phyloP scores from a whole-genome alignment of 1,284 basidiomycete species.

The Violaceomyces palustris region DNA sequence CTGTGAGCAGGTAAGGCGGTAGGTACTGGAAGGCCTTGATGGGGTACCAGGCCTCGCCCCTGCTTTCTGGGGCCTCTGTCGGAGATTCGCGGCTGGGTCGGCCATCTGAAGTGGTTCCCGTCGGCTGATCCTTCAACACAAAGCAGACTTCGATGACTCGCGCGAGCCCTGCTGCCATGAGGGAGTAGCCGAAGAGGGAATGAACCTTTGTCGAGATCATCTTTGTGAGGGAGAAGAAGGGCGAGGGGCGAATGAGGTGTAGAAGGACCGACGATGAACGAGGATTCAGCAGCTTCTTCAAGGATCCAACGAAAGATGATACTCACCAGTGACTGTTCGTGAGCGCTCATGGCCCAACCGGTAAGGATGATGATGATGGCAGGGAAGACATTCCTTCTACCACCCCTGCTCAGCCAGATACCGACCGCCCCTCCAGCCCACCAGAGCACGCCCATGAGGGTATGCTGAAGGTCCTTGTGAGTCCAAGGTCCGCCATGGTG shows the following conservation, averaged over 20 bases:
- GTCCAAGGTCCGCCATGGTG: conserved; percentile 56
- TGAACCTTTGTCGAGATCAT: conserved; percentile 63
- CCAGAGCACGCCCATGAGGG: conserved; percentile 61
- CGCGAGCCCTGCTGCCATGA: conserved; percentile 77
- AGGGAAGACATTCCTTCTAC: conserved; percentile 78
- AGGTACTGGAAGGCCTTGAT: conserved; percentile 44
- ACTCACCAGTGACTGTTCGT: conserved; percentile 76
- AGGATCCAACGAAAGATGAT: too few species aligned
- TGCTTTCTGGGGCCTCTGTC: conserved; percentile 10
- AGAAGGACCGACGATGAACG: too few species aligned
- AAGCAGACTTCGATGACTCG: conserved; percentile 86
- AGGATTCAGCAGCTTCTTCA: too few species aligned
- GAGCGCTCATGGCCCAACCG: conserved; percentile 91
- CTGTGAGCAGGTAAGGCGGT: conserved; percentile 42
- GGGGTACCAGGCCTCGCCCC: conserved; percentile 17
- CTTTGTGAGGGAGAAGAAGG: conserved; percentile 3
- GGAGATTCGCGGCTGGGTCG: conserved; percentile 5
- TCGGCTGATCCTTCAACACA: conserved; percentile 55
- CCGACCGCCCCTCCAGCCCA: conserved; percentile 86
- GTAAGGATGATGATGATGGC: conserved; percentile 65
- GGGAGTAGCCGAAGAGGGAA: conserved; percentile 72
- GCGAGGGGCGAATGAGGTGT: too few species aligned
- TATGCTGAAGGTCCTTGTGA: conserved; percentile 91
- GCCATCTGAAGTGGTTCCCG: conserved; percentile 18
- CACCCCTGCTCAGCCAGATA: conserved; percentile 76